Conservation (phyloP, 805 yeast genomes). For the Saturnispora mendoncae region DNA sequence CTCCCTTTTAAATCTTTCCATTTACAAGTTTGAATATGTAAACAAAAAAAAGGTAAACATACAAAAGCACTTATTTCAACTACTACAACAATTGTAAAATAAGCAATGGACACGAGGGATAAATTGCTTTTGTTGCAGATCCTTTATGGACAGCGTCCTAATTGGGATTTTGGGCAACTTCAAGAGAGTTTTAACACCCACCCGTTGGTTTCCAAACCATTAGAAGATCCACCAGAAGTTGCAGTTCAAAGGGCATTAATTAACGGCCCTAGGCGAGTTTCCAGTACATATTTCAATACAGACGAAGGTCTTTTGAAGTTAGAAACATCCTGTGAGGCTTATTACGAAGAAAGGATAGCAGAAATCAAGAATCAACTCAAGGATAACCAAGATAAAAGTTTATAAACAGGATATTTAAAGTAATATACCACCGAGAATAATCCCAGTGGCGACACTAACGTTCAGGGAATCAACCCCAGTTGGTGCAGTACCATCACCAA, state of each 20-base stretch:
- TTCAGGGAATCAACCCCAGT: conserved; percentile 65
- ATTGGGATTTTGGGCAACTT: conserved; percentile 2
- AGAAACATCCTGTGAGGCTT: conserved; percentile 1
- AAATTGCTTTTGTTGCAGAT: conserved; percentile 3
- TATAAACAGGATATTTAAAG: background rate
- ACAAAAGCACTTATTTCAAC: background rate
- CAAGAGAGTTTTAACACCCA: background rate
- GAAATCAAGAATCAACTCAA: conserved; percentile 2
- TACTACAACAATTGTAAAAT: background rate
- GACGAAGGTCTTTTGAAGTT: conserved; percentile 1
- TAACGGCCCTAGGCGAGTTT: conserved; percentile 4
- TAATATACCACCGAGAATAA: conserved; percentile 30
- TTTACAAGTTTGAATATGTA: background rate
- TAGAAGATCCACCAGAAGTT: background rate
- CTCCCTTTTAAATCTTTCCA: conserved; percentile 7
- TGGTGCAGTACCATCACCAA: conserved; percentile 24
- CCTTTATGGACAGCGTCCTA: conserved; percentile 6
- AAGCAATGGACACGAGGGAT: conserved; percentile 1
- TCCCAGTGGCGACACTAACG: conserved; percentile 83
- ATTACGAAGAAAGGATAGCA: conserved; percentile 2
- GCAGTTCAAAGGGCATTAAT: conserved; percentile 1
- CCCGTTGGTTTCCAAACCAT: background rate
- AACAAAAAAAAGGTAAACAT: background rate
- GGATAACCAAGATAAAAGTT: background rate
- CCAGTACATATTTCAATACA: conserved; percentile 1